A percentile compares a stretch with the other conserved stretches of the same genome.
Conservation (phyloP, 768 basidiomycete species). For the Sutorius australiensis region DNA sequence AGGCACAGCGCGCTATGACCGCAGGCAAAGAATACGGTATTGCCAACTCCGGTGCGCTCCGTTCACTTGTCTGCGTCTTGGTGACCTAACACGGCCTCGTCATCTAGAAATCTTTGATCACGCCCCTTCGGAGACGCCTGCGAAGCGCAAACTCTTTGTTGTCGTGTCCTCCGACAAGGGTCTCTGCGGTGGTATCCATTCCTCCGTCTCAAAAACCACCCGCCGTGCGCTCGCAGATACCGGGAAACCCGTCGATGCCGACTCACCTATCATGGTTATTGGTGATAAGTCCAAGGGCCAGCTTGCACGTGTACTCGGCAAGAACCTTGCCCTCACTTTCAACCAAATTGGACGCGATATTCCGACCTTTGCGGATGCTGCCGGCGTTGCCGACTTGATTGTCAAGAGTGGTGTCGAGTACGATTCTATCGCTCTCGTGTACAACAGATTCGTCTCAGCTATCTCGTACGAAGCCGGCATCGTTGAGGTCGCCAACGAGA, state of each 20-base stretch:
- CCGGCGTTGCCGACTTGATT: conserved; percentile 90
- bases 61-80: not conserved
- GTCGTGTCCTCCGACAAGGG: conserved; percentile 98
- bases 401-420: conserved; percentile 80
- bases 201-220: conserved; percentile 88
- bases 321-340: conserved; percentile 81
- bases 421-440: conserved; percentile 76
- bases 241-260: conserved; percentile 45
- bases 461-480: conserved; percentile 82
- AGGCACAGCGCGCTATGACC: conserved; percentile 92
- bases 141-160: conserved; percentile 82
- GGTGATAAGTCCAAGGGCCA: conserved; percentile 98
- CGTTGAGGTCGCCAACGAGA: conserved; percentile 77
- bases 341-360: conserved; percentile 98
- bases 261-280: conserved; percentile 77
- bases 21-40: conserved; percentile 89
- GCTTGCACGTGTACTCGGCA: conserved; percentile 59
- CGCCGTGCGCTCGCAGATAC: conserved; percentile 63
- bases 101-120: conserved; percentile 82
- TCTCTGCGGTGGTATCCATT: conserved; percentile 99
- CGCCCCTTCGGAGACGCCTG: conserved; percentile 60
- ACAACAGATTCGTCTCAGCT: conserved; percentile 86
- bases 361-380: conserved; percentile 95
- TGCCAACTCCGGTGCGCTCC: conserved; percentile 73
- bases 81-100: conserved; percentile 6